Evolutionary conservation across 768 basidiomycete species (phyloP).

Genomic region (Trametes meyenii): DNA sequence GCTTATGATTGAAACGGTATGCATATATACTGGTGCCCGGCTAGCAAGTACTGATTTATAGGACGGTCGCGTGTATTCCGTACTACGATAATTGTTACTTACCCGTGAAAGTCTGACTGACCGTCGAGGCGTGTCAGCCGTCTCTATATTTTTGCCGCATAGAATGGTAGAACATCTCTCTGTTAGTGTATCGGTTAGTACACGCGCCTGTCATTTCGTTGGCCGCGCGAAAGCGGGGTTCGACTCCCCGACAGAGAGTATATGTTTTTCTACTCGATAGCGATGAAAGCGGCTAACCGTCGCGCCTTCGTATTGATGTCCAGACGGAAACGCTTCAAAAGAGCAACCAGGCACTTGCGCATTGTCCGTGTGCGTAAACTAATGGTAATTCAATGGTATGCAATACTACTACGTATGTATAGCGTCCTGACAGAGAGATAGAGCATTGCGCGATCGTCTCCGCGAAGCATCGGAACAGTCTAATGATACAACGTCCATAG

Average conservation of each 20-base stretch:
- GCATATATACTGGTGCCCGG: no score
- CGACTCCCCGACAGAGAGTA: slow-evolving; percentile 35
- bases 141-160: no score
- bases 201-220: slow-evolving; percentile 14
- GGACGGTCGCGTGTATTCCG: no score
- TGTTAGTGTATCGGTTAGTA: slow-evolving; percentile 22
- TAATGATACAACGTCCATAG: slow-evolving; percentile 11
- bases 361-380: neutral
- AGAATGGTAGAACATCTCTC: slow-evolving; percentile 3
- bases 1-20: no score
- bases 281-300: neutral
- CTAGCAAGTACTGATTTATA: no score
- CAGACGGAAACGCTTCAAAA: neutral
- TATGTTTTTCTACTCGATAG: neutral
- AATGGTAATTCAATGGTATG: slow-evolving; percentile 6
- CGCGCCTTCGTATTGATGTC: neutral
- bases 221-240: slow-evolving; percentile 38
- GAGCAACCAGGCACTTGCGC: neutral
- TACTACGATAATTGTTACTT: no score
- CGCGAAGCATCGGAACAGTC: neutral
- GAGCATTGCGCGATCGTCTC: slow-evolving; percentile 1
- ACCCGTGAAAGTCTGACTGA: no score
- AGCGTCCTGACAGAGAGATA: neutral
- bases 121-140: no score
- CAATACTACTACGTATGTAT: neutral